A percentile compares a stretch with the other conserved stretches of the same genome.
phyloP scores from a whole-genome alignment of 73 alveolate species.

The Durusdinium trenchii region DNA sequence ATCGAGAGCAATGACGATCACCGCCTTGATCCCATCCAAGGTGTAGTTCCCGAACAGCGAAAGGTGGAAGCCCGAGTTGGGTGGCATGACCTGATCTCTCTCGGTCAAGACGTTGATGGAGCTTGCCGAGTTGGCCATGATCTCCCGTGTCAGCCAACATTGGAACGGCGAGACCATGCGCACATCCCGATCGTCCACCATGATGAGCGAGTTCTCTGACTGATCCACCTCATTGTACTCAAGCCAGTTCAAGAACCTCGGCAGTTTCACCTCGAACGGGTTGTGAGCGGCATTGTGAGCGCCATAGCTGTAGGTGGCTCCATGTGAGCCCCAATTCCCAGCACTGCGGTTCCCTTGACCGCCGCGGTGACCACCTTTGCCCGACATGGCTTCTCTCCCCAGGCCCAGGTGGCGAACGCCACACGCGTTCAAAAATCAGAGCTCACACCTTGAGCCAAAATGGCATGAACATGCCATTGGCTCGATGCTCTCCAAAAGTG shows the following conservation, averaged over 20 bases:
- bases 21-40: conserved; percentile 20
- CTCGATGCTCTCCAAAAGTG: too few relatives aligned
- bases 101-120: neutral
- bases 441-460: too few relatives aligned
- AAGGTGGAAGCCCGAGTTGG: conserved; percentile 17
- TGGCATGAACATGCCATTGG: too few relatives aligned
- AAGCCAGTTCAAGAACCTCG: neutral
- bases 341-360: too few relatives aligned
- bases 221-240: neutral
- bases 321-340: too few relatives aligned
- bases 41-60: conserved; percentile 24
- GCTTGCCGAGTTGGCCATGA: neutral
- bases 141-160: neutral
- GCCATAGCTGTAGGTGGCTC: too few relatives aligned
- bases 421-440: too few relatives aligned
- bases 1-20: neutral
- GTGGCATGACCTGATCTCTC: conserved; percentile 58
- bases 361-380: too few relatives aligned
- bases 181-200: neutral
- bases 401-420: too few relatives aligned
- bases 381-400: too few relatives aligned
- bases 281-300: conserved; percentile 22
- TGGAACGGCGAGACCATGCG: neutral
- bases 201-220: neutral
- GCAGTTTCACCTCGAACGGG: neutral